Conservation (phyloP, 225 moss, liverwort and hornwort species). For the Rhytidiadelphus loreus region DNA sequence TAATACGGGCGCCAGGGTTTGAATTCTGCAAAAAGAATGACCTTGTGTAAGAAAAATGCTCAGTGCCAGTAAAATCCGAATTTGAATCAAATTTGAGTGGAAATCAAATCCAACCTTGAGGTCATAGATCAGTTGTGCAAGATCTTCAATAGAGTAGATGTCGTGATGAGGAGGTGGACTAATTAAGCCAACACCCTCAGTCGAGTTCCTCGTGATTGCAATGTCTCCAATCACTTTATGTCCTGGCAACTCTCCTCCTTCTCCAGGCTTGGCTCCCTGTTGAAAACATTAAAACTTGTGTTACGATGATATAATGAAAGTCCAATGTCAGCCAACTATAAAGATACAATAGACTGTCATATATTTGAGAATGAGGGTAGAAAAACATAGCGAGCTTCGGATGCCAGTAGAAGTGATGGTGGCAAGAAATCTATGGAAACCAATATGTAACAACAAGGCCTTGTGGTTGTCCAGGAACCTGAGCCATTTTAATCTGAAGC, state of each 20-base stretch:
- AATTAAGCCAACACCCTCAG: slow-evolving; percentile 74
- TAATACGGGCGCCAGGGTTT: slow-evolving; percentile 62
- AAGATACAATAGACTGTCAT: background rate
- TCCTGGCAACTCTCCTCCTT: slow-evolving; percentile 74
- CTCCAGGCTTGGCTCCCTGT: slow-evolving; percentile 79
- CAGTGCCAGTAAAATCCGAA: background rate
- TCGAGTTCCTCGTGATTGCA: slow-evolving; percentile 66
- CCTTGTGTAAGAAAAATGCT: background rate
- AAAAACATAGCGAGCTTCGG: background rate
- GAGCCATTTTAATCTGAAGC: slow-evolving; percentile 85
- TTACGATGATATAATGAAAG: background rate
- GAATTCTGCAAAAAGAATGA: slow-evolving; percentile 42
- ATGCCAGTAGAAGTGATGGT: background rate
- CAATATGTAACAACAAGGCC: background rate
- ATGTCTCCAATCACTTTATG: slow-evolving; percentile 80
- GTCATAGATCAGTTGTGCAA: slow-evolving; percentile 75
- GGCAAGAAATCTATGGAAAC: background rate
- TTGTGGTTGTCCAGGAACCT: slow-evolving; percentile 22
- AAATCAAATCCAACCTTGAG: slow-evolving; percentile 40
- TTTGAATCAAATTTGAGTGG: background rate
- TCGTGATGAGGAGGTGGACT: slow-evolving; percentile 89
- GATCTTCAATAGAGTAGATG: slow-evolving; percentile 82
- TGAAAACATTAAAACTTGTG: background rate
- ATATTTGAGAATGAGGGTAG: background rate
- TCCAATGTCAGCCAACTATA: background rate